Evolutionary conservation across 73 alveolate genomes (phyloP).

Genomic region (Paramecium tetraurelia): DNA sequence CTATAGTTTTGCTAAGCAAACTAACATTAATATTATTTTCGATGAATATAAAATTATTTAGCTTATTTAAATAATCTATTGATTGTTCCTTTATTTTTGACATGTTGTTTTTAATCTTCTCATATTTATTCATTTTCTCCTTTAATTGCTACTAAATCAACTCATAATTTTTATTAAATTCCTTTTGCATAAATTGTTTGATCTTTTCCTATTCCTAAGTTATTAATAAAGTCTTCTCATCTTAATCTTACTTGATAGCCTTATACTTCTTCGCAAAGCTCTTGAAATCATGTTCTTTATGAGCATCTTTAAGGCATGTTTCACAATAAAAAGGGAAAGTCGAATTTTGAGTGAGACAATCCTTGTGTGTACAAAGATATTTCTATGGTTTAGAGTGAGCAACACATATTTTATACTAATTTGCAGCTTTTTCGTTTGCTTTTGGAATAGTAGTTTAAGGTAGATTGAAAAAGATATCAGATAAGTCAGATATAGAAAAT

Average conservation of each 20-base stretch:
- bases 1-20: neutral
- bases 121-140: neutral
- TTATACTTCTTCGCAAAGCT: neutral
- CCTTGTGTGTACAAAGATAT: neutral
- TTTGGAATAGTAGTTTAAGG: neutral
- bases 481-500: neutral
- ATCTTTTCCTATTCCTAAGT: neutral
- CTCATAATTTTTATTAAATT: neutral
- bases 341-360: neutral
- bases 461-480: too few species aligned
- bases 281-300: neutral
- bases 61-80: neutral
- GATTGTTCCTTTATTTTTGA: neutral
- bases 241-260: neutral
- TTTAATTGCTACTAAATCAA: neutral
- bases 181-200: neutral
- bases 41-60: neutral
- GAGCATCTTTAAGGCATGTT: neutral
- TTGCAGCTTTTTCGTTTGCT: neutral
- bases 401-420: neutral
- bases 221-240: neutral
- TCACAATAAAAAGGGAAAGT: neutral
- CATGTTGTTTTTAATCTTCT: neutral
- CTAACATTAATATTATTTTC: neutral
- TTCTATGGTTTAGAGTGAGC: neutral